Base-by-base conservation (phyloP, 2,329 filamentous ascomycete species). In the Exutisphaerella laricina region DNA sequence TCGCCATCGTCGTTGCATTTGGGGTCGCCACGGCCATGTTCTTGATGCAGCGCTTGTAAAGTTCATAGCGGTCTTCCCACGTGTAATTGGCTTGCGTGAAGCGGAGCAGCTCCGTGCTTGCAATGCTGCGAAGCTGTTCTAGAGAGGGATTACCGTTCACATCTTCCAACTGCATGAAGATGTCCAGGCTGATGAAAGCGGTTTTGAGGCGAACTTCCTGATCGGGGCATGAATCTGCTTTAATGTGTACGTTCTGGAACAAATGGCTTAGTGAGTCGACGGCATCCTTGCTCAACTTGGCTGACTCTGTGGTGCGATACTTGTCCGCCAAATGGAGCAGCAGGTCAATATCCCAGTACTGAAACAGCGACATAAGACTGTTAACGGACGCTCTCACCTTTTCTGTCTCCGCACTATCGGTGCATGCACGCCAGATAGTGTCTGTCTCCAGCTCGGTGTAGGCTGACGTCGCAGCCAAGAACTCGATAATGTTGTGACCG, bases 401-500 rank as follows among this genome's bases (percentile, higher is more conserved):
- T 43, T 88, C 78, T 3, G 85, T 83, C 61, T 97, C 88, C 57
- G 89, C 87, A 46, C 84, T 88, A 17, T 82, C 80, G 4, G 78
- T 82, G 38, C 95, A 80, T 0, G 86, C 86, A 46, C 82, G 79
- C 90, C 90, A 97, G 48, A 96, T 78, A 12, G 78, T 74, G 58
- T 95, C 84, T 1, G 85, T 85, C 58, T 94, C 84, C 14, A 74
- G 66, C 23, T 79, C 65, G 1, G 76, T 78, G 64, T 90, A 95
- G 10, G 79, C 82, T 41, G 75, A 74, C 0, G 86, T 92, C 10
- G 92, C 84, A 16, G 88, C 77, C 39, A 97, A 71, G 58, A 97
- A 97, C 1, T 86, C 86, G 35, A 96, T 73, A 40, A 97, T 85
- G 50, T 95, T 94, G 29, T 77, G 75, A 57, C 86, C 86, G 53